These are phyloP conservation scores for Claviceps monticola DNA, from an alignment of 2,329 filamentous ascomycete species.

Conservation along the genomic window DNA sequence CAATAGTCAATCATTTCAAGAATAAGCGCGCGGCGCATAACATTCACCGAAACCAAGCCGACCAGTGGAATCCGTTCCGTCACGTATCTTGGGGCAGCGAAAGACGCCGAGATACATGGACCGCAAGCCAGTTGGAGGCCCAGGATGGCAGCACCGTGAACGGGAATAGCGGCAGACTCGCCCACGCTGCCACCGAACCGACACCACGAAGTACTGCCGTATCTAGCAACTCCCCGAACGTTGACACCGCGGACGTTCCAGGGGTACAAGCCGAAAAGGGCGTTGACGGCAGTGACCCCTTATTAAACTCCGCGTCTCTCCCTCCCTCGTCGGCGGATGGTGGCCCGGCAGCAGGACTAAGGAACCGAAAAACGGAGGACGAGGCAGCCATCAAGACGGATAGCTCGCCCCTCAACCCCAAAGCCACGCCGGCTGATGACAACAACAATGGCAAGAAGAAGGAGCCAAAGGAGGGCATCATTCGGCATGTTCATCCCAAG, in stretches of 20 bases:
- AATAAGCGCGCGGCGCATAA: constrained; percentile 31
- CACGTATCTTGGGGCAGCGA: constrained; percentile 23
- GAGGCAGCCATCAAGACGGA: constrained; percentile 6
- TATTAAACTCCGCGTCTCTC: constrained; percentile 9
- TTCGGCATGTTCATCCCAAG: constrained; percentile 34
- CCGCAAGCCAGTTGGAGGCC: constrained; percentile 19
- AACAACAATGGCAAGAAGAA: constrained; percentile 12
- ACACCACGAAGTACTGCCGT: constrained; percentile 8
- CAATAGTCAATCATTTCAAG: constrained; percentile 30
- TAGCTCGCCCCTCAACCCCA: neutral
- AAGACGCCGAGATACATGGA: constrained; percentile 22
- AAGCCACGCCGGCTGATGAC: constrained; percentile 13
- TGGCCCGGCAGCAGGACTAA: constrained; percentile 12
- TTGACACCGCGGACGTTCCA: constrained; percentile 12
- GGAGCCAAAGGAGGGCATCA: constrained; percentile 24
- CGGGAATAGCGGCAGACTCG: constrained; percentile 17
- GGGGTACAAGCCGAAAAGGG: constrained; percentile 10
- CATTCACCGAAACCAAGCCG: constrained; percentile 24
- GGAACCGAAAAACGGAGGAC: constrained; percentile 19
- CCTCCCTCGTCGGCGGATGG: constrained; percentile 11
- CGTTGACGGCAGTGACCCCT: constrained; percentile 5
- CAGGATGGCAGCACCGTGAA: constrained; percentile 11
- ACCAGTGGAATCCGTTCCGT: constrained; percentile 32
- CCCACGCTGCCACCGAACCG: constrained; percentile 22
- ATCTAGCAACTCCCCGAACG: constrained; percentile 13